Percentiles rank a stretch among this genome's conserved stretches.
These are phyloP conservation scores for Thinopyrum obtusiflorum DNA, from an alignment of 202 grass and related monocot genomes.

Conservation along the genomic window DNA sequence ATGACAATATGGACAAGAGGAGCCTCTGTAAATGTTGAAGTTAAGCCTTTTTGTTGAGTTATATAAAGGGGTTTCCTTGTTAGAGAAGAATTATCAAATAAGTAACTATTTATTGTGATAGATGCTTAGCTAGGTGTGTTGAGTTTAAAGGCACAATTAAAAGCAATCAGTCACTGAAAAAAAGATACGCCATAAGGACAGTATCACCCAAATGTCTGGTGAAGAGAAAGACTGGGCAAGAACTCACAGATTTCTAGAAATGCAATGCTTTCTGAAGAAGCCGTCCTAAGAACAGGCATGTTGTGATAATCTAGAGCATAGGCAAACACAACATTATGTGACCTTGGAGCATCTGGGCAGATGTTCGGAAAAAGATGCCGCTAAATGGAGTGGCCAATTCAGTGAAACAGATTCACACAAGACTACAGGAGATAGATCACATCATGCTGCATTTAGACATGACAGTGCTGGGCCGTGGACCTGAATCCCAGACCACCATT, in stretches of 20 bases:
- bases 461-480: constrained; percentile 24
- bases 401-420: constrained; percentile 6
- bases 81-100: constrained; percentile 14
- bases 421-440: not conserved
- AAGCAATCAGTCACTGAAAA: constrained; percentile 12
- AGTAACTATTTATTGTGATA: constrained; percentile 1
- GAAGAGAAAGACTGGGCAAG: constrained; percentile 18
- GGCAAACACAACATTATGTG: not conserved
- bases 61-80: constrained; percentile 4
- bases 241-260: not conserved
- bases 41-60: constrained; percentile 13
- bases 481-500: constrained; percentile 10
- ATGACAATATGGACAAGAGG: constrained; percentile 8
- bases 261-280: constrained; percentile 13
- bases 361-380: not conserved
- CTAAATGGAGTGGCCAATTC: constrained; percentile 7
- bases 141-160: constrained; percentile 7
- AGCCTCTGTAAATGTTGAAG: constrained; percentile 2
- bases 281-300: constrained; percentile 13
- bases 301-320: constrained; percentile 6
- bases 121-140: constrained; percentile 17
- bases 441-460: constrained; percentile 1
- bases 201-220: constrained; percentile 5
- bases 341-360: constrained; percentile 13
- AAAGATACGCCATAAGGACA: not conserved